Evolutionary conservation across 768 basidiomycete genomes (phyloP), one percentile per base, ranked within the genome.

Genomic region (Pleurotus salmoneostramineus): DNA sequence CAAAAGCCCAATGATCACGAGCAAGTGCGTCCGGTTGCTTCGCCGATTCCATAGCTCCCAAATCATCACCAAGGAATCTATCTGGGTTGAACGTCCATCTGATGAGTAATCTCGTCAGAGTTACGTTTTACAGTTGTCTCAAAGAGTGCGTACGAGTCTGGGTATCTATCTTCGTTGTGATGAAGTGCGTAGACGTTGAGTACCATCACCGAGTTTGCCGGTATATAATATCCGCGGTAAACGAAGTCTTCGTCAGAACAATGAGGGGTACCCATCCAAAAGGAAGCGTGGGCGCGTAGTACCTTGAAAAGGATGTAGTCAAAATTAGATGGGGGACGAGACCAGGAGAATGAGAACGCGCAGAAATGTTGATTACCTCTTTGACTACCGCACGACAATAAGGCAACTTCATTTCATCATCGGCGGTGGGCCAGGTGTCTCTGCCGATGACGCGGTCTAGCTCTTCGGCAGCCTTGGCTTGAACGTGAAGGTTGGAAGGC

Each of bases 1-100:
- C 74, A 56, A 75, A 75, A 10, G 67, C 58, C 72, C 72, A 75
- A 55, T 75, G 72, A 59, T 75, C 74, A 27, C 74, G 59, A 33
- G 69, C 61, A 63, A 65, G 63, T 4, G 67, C 62, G 57, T 74
- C 62, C 0, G 65, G 10, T 37, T 70, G 64, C n/a, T 69, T 68
- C 6, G 72, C 64, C 1, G 72, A 73, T 56, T 69, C 71, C 6
- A 61, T 56, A 42, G 58, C 66, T 34, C 61, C 64, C 15, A 67
- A 59, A 2, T 62, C 51, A 57, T 74, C 67, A 31, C 61, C 69
- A 10, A 72, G 21, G 57, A 69, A 75, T 6, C 74, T 67, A 21
- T 73, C 72, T 3, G 73, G 73, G 52, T 72, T 68, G 63, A 70
- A 71, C 0, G 61, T 44, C 54, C 60, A 66, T 6, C 66, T 68